Base-by-base conservation (phyloP, 2,329 filamentous ascomycete genomes). In the Penicillium sp. region DNA sequence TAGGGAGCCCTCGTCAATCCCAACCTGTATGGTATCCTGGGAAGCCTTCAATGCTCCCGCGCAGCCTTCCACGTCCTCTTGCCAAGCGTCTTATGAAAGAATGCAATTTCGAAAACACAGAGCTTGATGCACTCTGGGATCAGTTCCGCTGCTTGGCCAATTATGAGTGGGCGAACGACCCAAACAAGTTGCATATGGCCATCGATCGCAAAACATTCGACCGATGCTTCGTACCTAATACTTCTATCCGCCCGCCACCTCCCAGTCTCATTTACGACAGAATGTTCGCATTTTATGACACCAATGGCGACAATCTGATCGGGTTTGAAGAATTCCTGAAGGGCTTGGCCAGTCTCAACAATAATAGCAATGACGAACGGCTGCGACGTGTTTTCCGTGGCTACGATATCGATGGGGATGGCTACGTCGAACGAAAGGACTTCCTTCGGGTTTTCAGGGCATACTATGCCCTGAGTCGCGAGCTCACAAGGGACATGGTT, bases 271-370 rank as follows among this genome's bases (percentile, higher is more conserved):
- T 99, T 57, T 94, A 96, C 69, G 93, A 99, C 72, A 89, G 94
- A 63, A 94, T 97, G 84, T 99, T 97, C 75, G 85, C 89, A 49
- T 97, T 97, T 72, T 99, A 97, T 72, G 94, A 99, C 74, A 89
- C 87, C 32, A 93, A 97, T 71, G 83, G 85, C 40, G 91, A 99
- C 69, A 89, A 89, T 22, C 79, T 96, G 8, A 97, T 99, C 66
- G 89, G 90, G 8, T 97, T 99, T 64, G 83, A 90, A 47, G 94
- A 99, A 71, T 99, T 97, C 68, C 77, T 97, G 24, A 85, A 88
- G 55, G 94, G 91, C 1, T 79, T 97, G 46, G 87, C 91, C 5
- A 82, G 82, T 49, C 76, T 88, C 56, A 82, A 84, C 57, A 79
- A 81, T 26, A 81, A 82, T 53, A 77, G 77, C 53, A 81, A 81